These are phyloP conservation scores for Epichloe hybrida DNA, from an alignment of 2,329 filamentous ascomycete species.

Conservation along the genomic window DNA sequence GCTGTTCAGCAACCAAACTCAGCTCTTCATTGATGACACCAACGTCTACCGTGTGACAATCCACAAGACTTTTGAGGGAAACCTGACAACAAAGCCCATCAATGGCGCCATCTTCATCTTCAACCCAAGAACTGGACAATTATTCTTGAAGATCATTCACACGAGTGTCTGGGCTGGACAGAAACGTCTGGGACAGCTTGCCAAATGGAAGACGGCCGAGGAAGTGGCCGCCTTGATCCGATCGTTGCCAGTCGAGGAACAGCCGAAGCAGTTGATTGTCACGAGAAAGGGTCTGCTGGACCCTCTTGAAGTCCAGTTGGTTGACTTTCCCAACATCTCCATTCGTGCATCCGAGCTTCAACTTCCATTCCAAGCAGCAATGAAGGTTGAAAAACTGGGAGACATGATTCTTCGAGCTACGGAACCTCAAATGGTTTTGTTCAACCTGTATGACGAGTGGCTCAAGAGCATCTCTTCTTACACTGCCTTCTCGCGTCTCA, in stretches of 20 bases:
- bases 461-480: conserved; percentile 96
- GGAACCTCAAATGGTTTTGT: conserved; percentile 98
- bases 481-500: conserved; percentile 90
- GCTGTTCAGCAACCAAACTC: conserved; percentile 96
- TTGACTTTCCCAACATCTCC: conserved; percentile 98
- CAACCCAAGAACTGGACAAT: conserved; percentile 93
- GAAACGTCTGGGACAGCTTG: conserved; percentile 94
- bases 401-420: conserved; percentile 98
- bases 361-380: conserved; percentile 95
- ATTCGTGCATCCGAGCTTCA: conserved; percentile 95
- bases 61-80: conserved; percentile 98
- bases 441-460: conserved; percentile 99
- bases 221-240: conserved; percentile 96
- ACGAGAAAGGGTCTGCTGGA: conserved; percentile 94
- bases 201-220: conserved; percentile 99
- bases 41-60: conserved; percentile 99
- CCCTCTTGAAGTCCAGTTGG: conserved; percentile 89
- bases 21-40: conserved; percentile 97
- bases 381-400: conserved; percentile 98
- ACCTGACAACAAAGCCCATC: conserved; percentile 97
- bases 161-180: conserved; percentile 98
- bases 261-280: conserved; percentile 96
- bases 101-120: conserved; percentile 99
- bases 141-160: conserved; percentile 99
- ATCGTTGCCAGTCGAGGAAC: conserved; percentile 91